Percentiles rank a stretch among this genome's conserved stretches.
Evolutionary conservation across 495 filamentous ascomycete species (phyloP).

Genomic region (Platismatia glauca): DNA sequence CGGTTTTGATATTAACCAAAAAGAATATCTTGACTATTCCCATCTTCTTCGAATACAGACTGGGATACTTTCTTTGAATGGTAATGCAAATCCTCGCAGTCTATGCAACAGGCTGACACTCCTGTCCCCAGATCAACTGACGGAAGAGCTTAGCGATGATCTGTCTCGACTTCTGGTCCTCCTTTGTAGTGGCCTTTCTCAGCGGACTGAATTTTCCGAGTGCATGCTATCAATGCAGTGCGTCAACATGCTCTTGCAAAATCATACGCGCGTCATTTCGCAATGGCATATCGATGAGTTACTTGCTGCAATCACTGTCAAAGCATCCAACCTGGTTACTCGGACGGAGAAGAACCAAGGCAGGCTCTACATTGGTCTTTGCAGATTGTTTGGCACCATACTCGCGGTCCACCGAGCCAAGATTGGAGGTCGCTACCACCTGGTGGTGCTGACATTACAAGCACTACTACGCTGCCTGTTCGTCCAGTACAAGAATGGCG

Average conservation of each 20-base stretch:
- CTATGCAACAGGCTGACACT: not conserved
- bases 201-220: not conserved
- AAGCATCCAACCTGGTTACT: conserved; percentile 39
- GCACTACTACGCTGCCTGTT: conserved; percentile 57
- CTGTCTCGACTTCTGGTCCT: not conserved
- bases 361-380: conserved; percentile 53
- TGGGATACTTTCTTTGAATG: conserved; percentile 1
- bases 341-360: conserved; percentile 36
- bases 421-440: conserved; percentile 59
- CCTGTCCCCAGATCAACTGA: not conserved
- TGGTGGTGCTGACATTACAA: conserved; percentile 55
- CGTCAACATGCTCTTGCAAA: conserved; percentile 18
- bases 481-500: conserved; percentile 35
- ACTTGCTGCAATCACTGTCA: conserved; percentile 46
- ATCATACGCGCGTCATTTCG: conserved; percentile 39
- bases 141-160: not conserved
- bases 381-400: conserved; percentile 46
- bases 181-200: conserved; percentile 7
- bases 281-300: conserved; percentile 65
- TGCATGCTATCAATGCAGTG: conserved; percentile 18
- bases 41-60: not conserved
- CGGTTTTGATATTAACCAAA: not conserved
- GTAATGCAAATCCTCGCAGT: conserved; percentile 1
- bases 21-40: conserved; percentile 1
- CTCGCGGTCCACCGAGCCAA: conserved; percentile 55